Evolutionary conservation across 2,329 filamentous ascomycete genomes (phyloP).

Genomic region (Calonectria montana): DNA sequence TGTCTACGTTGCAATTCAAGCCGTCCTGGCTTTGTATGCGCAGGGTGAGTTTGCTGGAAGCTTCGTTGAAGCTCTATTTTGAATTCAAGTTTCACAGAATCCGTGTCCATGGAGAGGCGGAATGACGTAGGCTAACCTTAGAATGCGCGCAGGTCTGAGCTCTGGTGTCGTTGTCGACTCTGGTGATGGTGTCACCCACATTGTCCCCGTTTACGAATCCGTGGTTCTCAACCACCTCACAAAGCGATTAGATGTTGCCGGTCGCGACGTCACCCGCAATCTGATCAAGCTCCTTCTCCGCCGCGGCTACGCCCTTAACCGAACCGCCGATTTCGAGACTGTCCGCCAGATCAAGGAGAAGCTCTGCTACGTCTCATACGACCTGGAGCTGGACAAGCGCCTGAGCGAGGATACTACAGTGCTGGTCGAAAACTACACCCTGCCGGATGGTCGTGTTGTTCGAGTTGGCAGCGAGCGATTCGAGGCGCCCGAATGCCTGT

Average conservation of each 20-base stretch:
- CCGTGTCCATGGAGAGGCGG: background rate
- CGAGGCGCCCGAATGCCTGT: conserved; percentile 96
- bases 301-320: conserved; percentile 95
- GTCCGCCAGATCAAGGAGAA: conserved; percentile 99
- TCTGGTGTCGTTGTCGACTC: conserved; percentile 99
- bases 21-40: conserved; percentile 93
- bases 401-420: conserved; percentile 98
- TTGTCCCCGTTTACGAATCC: conserved; percentile 98
- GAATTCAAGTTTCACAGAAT: background rate
- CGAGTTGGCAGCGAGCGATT: conserved; percentile 97
- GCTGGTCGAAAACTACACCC: conserved; percentile 95
- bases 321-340: conserved; percentile 98
- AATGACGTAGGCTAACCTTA: conserved; percentile 3
- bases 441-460: conserved; percentile 96
- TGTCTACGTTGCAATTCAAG: conserved; percentile 98
- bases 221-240: conserved; percentile 98
- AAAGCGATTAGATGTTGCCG: conserved; percentile 91
- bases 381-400: conserved; percentile 94
- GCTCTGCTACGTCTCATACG: conserved; percentile 99
- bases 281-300: conserved; percentile 94
- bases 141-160: conserved; percentile 72
- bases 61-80: background rate
- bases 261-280: conserved; percentile 97
- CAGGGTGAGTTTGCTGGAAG: conserved; percentile 72
- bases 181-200: conserved; percentile 97